These are phyloP conservation scores for Mycena belliarum DNA, from an alignment of 768 basidiomycete genomes.

Conservation along the genomic window DNA sequence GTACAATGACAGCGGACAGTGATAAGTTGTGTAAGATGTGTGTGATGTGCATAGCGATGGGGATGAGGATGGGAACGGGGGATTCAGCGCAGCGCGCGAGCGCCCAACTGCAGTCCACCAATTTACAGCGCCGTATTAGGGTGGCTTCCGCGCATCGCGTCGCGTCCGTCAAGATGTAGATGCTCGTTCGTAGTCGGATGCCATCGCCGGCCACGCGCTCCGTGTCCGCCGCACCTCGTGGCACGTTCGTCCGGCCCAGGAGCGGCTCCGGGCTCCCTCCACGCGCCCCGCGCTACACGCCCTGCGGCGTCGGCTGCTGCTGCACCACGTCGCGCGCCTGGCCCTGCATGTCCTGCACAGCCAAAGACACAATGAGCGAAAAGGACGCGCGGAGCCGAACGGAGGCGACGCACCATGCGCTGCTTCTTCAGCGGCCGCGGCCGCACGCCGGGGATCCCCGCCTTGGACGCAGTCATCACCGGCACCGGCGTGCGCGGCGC, in stretches of 20 bases:
- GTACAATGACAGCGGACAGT: background rate
- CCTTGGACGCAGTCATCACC: conserved; percentile 51
- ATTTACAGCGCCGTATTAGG: too few species aligned
- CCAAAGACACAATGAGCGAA: background rate
- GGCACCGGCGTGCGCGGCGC: conserved; percentile 23
- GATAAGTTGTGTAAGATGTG: background rate
- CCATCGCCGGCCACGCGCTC: too few species aligned
- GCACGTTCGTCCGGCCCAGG: too few species aligned
- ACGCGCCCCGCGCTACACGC: conserved; percentile 37
- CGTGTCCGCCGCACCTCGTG: too few species aligned
- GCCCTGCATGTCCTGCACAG: conserved; percentile 61
- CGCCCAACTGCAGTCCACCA: too few species aligned
- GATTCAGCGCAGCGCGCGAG: too few species aligned
- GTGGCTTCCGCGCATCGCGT: too few species aligned
- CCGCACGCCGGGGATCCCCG: conserved; percentile 56
- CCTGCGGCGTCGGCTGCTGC: conserved; percentile 74
- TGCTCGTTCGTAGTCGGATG: too few species aligned
- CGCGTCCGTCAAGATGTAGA: too few species aligned
- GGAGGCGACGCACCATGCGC: conserved; percentile 56
- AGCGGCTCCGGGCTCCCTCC: background rate
- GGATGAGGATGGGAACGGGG: background rate
- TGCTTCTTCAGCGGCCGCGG: conserved; percentile 78
- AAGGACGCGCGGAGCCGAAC: conserved; percentile 1
- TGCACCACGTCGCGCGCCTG: conserved; percentile 64
- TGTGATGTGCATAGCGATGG: background rate